Conservation (phyloP, 1,284 basidiomycete genomes). For the Boletellus sp. region DNA sequence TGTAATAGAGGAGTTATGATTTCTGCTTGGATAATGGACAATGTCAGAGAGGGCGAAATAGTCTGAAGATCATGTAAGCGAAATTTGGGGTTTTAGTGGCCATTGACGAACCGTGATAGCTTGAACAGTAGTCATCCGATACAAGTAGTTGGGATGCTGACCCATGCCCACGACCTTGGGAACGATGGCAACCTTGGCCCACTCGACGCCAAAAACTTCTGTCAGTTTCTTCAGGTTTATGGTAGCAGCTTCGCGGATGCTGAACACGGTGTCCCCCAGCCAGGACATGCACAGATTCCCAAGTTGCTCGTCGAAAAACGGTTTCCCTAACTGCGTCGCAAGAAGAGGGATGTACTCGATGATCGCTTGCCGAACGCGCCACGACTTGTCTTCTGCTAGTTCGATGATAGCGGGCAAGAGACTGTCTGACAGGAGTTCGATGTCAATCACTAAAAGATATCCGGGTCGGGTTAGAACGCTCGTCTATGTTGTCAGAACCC, state of each 20-base stretch:
- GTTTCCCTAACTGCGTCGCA: conserved; percentile 93
- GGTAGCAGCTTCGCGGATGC: conserved; percentile 96
- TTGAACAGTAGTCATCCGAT: conserved; percentile 99
- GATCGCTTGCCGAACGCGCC: conserved; percentile 99
- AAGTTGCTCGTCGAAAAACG: conserved; percentile 98
- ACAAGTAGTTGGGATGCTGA: conserved; percentile 94
- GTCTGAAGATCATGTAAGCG: conserved; percentile 52
- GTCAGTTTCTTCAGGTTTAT: conserved; percentile 97
- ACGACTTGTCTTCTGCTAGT: conserved; percentile 98
- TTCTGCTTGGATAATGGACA: conserved; percentile 82
- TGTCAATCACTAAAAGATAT: conserved; percentile 80
- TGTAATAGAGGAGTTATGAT: conserved; percentile 85
- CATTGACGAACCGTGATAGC: conserved; percentile 81
- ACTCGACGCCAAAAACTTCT: conserved; percentile 98
- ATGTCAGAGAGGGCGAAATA: conserved; percentile 89
- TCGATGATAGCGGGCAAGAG: conserved; percentile 97
- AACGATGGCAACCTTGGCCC: conserved; percentile 93
- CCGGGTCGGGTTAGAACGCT: conserved; percentile 12
- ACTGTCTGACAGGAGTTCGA: conserved; percentile 92
- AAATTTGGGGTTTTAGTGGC: conserved; percentile 2
- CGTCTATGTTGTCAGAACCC: not conserved
- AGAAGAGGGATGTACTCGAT: conserved; percentile 98
- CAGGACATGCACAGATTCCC: conserved; percentile 98
- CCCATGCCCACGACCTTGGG: conserved; percentile 99
- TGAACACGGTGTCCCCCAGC: conserved; percentile 98